Conservation (phyloP, 352 stramenopile genomes). For the Elongisporangium anandrum region DNA sequence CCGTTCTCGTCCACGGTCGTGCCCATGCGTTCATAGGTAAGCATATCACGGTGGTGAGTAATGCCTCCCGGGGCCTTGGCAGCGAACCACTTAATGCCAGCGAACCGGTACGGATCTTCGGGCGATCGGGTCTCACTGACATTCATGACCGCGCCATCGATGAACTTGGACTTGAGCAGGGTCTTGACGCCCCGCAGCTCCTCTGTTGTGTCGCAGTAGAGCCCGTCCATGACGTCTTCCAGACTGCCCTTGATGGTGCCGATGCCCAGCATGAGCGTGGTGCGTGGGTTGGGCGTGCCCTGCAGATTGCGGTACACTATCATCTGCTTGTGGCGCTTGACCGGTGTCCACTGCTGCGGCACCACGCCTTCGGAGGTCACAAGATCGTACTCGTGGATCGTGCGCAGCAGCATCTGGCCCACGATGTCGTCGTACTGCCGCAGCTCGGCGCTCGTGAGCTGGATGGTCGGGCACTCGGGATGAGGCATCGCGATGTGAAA, state of each 20-base stretch:
- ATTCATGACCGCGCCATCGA: constrained; percentile 35
- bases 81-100: constrained; percentile 37
- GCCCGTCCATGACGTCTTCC: constrained; percentile 40
- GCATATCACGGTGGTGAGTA: constrained; percentile 32
- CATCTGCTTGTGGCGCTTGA: constrained; percentile 28
- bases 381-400: constrained; percentile 22
- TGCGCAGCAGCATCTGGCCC: constrained; percentile 19
- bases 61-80: constrained; percentile 24
- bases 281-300: constrained; percentile 23
- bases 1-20: constrained; percentile 23
- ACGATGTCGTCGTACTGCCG: constrained; percentile 22
- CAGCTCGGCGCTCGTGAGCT: constrained; percentile 20
- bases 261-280: constrained; percentile 22
- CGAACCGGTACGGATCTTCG: constrained; percentile 31
- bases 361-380: constrained; percentile 9
- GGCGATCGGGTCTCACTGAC: constrained; percentile 18
- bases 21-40: constrained; percentile 46
- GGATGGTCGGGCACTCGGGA: constrained; percentile 20
- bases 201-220: constrained; percentile 32
- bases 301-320: constrained; percentile 47
- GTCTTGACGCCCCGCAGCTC: constrained; percentile 37
- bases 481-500: neutral
- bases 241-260: constrained; percentile 29
- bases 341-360: constrained; percentile 27
- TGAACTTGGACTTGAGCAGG: constrained; percentile 24